Evolutionary conservation across 768 basidiomycete species (phyloP), one percentile per base, ranked within the genome.

Genomic region (Brasilioporus rufonigricans): DNA sequence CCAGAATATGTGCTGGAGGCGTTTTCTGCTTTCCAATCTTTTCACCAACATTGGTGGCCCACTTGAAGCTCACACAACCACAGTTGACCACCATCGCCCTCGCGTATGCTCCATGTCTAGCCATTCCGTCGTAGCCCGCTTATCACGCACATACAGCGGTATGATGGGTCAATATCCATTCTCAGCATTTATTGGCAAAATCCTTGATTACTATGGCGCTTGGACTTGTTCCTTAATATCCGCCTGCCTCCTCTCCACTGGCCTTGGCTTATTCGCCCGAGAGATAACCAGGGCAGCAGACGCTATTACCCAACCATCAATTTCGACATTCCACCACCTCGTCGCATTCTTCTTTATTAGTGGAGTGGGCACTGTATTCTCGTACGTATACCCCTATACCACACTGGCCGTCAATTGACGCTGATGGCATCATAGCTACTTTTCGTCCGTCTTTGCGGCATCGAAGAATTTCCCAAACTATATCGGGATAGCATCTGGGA

Each of bases 101-200:
- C 21, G 87, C 85, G 90, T 91, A 71, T 73, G 85, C 67, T 21
- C 26, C 86, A 65, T 73, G 78, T 68, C 16, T 39, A 24, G 31
- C 11, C 23, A 36, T 12, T 23, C 7, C 18, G 38, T 16, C 52
- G 36, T 53, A 29, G 4, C 13, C 38, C 6, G 23, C 54, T 61
- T 36, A 62, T 13, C 5, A 18, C 10, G 31, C 44, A 13, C 26
- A 50, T 36, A 33, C 48, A 92, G 91, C n/a, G 91, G 87, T 3
- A 84, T 93, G 80, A 80, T 84, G 57, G 86, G 88, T 5, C 89
- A 92, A 73, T 92, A 93, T 67, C 88, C 89, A 3, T 76, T 89
- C 54, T 81, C 86, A 19, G 83, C 84, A 2, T 16, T 89, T 1
- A 82, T 86, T 39, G 91, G 91, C 44, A 85, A 82, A 57, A 65